Base-by-base conservation (phyloP, 257 asterid species). In the Rehmannia glutinosa region DNA sequence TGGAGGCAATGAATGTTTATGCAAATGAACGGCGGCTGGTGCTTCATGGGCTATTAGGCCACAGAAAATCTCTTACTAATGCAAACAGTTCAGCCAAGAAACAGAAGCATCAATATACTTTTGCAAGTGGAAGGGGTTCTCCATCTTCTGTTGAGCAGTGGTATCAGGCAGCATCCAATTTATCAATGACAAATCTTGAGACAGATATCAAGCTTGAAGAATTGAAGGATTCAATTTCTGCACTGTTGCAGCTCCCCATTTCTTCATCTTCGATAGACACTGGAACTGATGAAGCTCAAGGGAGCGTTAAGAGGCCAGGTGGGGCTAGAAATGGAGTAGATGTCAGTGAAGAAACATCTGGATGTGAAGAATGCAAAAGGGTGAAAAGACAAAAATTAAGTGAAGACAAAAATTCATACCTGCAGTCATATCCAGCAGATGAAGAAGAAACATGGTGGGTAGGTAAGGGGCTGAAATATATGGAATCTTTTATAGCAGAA, bases 331-430 rank as follows among this genome's bases (percentile, higher is more conserved):
- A 69, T 60, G 71, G 68, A 68, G 59, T 50, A 20, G 89, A 77
- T 74, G 36, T 52, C 47, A 52, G 78, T 66, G 96, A 83, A 74
- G 96, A 85, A 74, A 76, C 84, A 47, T 78, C 87, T 13, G 95
- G 81, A 66, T 89, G 95, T 81, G 91, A 89, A 78, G 96, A 89
- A 73, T 89, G 96, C 78, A 84, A 83, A 74, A 83, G 83, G 73
- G 77, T 49, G 39, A 89, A 89, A 80, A 83, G 88, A 57, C 95
- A 81, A 72, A 89, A 82, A 83, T 23, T 80, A 64, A 77, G 82
- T 49, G 95, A 83, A 79, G 70, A 75, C 80, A 72, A n/a, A n/a
- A n/a, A n/a, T n/a, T n/a, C n/a, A n/a, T n/a, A n/a, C n/a, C n/a
- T n/a, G n/a, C n/a, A n/a, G n/a, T 68, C 79, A 20, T 70, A 42